Evolutionary conservation across 306 rosid genomes (phyloP).

Genomic region (Glycyrrhiza uralensis): DNA sequence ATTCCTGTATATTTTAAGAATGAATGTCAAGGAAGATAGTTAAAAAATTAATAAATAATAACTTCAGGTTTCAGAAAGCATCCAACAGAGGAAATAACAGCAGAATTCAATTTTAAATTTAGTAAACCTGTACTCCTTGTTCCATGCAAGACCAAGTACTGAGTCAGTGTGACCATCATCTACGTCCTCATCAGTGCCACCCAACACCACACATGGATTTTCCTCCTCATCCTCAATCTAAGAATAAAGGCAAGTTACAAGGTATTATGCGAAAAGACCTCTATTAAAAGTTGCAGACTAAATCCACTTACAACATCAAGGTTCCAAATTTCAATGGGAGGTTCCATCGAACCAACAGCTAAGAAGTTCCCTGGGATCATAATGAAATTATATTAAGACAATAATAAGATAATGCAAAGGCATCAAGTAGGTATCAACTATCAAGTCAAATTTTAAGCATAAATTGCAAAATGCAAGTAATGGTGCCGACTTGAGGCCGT

Average conservation of each 20-base stretch:
- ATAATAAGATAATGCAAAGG: not conserved
- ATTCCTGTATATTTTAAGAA: too few relatives aligned
- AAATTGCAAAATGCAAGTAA: too few relatives aligned
- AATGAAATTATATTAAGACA: not conserved
- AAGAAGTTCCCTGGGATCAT: conserved; percentile 62
- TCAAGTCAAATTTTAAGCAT: not conserved
- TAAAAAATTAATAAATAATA: not conserved
- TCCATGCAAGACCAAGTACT: conserved; percentile 92
- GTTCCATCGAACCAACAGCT: conserved; percentile 88
- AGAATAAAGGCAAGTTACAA: not conserved
- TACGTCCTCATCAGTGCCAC: conserved; percentile 63
- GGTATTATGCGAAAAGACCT: not conserved
- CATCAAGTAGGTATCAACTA: not conserved
- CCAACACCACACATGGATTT: conserved; percentile 60
- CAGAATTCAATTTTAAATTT: too few relatives aligned
- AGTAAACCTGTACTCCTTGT: too few relatives aligned
- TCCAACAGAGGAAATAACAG: conserved; percentile 12
- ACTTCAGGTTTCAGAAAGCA: not conserved
- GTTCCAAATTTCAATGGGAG: conserved; percentile 84
- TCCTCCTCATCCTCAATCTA: conserved; percentile 83
- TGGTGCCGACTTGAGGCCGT: too few relatives aligned
- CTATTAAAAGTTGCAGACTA: not conserved
- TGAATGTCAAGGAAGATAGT: too few relatives aligned
- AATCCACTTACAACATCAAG: conserved; percentile 69
- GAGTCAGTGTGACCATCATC: conserved; percentile 83